Evolutionary conservation across 441 rosid species (phyloP).

Genomic region (Sinapis alba): DNA sequence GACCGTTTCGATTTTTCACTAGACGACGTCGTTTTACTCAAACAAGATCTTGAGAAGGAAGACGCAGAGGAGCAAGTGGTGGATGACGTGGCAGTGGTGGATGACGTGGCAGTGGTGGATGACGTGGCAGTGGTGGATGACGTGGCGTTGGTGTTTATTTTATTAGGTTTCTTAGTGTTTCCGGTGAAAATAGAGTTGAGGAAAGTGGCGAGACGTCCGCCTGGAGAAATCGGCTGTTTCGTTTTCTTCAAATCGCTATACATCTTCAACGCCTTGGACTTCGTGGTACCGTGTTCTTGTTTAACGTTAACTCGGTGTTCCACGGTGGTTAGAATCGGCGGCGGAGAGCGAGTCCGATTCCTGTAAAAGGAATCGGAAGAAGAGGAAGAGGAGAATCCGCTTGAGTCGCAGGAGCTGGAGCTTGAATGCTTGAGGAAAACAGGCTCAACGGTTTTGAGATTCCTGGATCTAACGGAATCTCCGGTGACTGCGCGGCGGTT

Average conservation of each 20-base stretch:
- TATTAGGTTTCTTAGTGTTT: conserved; percentile 52
- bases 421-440: conserved; percentile 45
- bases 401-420: conserved; percentile 62
- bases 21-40: conserved; percentile 61
- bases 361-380: conserved; percentile 29
- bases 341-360: conserved; percentile 30
- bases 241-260: conserved; percentile 58
- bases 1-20: conserved; percentile 49
- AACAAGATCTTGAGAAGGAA: conserved; percentile 61
- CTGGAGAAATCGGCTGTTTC: conserved; percentile 70
- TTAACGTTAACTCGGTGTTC: conserved; percentile 29
- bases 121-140: conserved; percentile 40
- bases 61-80: conserved; percentile 60
- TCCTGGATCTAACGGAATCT: conserved; percentile 37
- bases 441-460: background rate
- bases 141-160: conserved; percentile 43
- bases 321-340: conserved; percentile 53
- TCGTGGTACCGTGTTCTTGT: conserved; percentile 46
- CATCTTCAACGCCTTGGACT: conserved; percentile 60
- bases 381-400: conserved; percentile 57
- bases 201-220: conserved; percentile 60
- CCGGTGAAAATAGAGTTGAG: conserved; percentile 59
- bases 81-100: conserved; percentile 38
- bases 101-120: conserved; percentile 39
- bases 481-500: conserved; percentile 46